These are phyloP conservation scores for Cyberlindnera lachancei DNA, from an alignment of 805 yeast genomes.

Conservation along the genomic window DNA sequence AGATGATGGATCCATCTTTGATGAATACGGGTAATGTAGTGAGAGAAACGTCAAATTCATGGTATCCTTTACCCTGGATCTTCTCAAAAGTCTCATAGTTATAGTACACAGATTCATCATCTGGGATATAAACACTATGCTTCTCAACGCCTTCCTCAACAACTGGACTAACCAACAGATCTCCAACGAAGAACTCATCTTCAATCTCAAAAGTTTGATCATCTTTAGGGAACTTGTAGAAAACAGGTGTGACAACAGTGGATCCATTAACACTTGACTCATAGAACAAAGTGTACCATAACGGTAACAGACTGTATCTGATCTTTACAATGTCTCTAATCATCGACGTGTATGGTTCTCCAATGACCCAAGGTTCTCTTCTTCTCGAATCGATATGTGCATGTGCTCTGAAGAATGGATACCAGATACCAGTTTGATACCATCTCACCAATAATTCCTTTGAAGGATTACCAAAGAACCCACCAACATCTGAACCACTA, in stretches of 20 bases:
- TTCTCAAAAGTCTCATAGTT: slow-evolving; percentile 36
- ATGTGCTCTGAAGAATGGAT: slow-evolving; percentile 94
- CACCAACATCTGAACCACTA: slow-evolving; percentile 95
- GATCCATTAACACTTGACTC: slow-evolving; percentile 51
- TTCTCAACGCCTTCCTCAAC: slow-evolving; percentile 41
- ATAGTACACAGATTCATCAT: slow-evolving; percentile 46
- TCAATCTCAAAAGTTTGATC: slow-evolving; percentile 51
- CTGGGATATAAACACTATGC: slow-evolving; percentile 32
- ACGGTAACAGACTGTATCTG: slow-evolving; percentile 72
- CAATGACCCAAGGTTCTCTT: slow-evolving; percentile 86
- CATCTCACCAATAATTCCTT: slow-evolving; percentile 79
- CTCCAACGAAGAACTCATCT: slow-evolving; percentile 81
- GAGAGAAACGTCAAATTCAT: slow-evolving; percentile 37
- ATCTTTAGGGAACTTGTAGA: slow-evolving; percentile 46
- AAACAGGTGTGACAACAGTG: slow-evolving; percentile 67
- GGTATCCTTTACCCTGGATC: slow-evolving; percentile 32
- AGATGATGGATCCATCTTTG: slow-evolving; percentile 72
- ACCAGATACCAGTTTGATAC: slow-evolving; percentile 95
- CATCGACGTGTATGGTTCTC: slow-evolving; percentile 60
- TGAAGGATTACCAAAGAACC: slow-evolving; percentile 87
- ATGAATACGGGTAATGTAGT: slow-evolving; percentile 62
- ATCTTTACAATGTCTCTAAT: slow-evolving; percentile 66
- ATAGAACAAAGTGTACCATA: slow-evolving; percentile 72
- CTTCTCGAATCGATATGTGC: slow-evolving; percentile 92
- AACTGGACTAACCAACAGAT: slow-evolving; percentile 75